Evolutionary conservation across 768 basidiomycete genomes (phyloP).

Genomic region (Tulasnella sp.): DNA sequence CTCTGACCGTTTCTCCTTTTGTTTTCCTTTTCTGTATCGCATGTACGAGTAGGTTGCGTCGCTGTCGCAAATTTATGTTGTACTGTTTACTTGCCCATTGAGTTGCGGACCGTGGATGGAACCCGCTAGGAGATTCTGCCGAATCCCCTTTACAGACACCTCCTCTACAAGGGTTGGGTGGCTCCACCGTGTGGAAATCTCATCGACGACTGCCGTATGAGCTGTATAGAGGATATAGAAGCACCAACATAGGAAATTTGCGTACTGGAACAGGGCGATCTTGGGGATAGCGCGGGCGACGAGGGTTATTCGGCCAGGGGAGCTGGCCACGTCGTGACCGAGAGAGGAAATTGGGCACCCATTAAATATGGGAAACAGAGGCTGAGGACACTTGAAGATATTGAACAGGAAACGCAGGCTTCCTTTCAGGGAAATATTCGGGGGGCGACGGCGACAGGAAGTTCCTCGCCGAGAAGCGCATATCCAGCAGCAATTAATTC

Average conservation of each 20-base stretch:
- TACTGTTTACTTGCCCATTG: background rate
- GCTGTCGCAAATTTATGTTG: background rate
- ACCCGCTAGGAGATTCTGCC: background rate
- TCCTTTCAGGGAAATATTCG: constrained; percentile 7
- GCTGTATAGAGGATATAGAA: background rate
- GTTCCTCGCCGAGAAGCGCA: background rate
- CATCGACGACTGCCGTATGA: background rate
- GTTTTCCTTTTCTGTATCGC: background rate
- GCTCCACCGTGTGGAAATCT: background rate
- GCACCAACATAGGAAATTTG: background rate
- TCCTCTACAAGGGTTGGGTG: background rate
- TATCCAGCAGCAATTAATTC: background rate
- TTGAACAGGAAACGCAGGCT: background rate
- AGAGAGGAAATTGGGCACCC: background rate
- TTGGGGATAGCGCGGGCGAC: constrained; percentile 2
- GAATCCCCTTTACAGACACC: background rate
- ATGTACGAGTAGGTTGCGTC: background rate
- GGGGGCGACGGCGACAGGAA: background rate
- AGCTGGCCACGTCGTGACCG: background rate
- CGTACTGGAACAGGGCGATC: background rate
- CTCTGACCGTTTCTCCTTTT: background rate
- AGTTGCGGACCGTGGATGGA: background rate
- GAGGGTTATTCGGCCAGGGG: background rate
- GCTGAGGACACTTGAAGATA: background rate
- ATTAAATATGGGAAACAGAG: background rate